Evolutionary conservation across 441 rosid species (phyloP), one percentile per base, ranked within the genome.

Genomic region (Pelargonium hybrid): DNA sequence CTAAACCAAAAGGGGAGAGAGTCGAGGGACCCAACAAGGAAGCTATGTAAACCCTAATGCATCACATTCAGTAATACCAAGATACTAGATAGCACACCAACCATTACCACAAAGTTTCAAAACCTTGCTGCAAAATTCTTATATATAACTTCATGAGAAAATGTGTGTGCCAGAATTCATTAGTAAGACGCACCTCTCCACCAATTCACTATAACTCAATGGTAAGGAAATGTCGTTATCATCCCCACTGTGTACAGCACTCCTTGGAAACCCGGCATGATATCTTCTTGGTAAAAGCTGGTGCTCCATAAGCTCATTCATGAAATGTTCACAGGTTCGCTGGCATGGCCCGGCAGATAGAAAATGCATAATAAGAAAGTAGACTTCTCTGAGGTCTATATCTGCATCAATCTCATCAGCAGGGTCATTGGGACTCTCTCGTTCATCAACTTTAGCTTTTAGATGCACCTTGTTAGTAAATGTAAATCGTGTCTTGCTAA

Each of bases 211-310:
- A 76, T 91, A 91, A 75, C 83, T 85, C 69, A 93, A 75, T 6
- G 98, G 98, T 74, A 87, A 91, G 54, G 98, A 93, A 64, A 71
- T 61, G 78, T 94, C 96, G 78, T 87, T 90, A 83, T 84, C 96
- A 73, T 86, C 85, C 65, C 89, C 85, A 67, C 85, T 87, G 65
- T 45, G 79, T 76, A 69, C 75, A 52, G 93, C 96, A 73, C 69
- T 82, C 84, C 99, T 87, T 18, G 98, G 87, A 87, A 88, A 91
- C 96, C 94, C 87, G 75, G 97, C 90, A 85, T 93, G 99, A 78
- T 87, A 96, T 82, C 98, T 91, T 86, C 97, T 83, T 20, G 99
- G 99, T 74, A 91, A 82, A 80, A 93, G 93, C 77, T 93, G 92
- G 76, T 91, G 89, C 67, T 93, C 96, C 69, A 90, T 82, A 77